Percentiles rank a stretch among this genome's conserved stretches.
Conservation (phyloP, 2,329 filamentous ascomycete species). For the Penicillium hesseltinei region DNA sequence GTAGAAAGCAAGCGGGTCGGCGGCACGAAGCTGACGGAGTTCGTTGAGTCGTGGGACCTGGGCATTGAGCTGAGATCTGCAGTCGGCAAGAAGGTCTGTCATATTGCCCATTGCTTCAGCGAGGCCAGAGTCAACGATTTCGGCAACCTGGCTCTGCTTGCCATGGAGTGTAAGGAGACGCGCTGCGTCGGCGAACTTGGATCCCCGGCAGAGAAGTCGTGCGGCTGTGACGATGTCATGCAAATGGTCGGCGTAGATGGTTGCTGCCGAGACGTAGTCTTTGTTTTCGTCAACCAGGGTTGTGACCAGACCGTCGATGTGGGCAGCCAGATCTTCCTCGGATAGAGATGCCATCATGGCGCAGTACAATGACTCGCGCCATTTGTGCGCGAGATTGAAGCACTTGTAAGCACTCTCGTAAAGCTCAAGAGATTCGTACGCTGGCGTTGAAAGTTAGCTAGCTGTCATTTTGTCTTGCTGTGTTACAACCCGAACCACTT, state of each 20-base stretch:
- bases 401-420: constrained; percentile 73
- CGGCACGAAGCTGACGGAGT: constrained; percentile 73
- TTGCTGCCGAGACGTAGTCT: constrained; percentile 76
- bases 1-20: constrained; percentile 86
- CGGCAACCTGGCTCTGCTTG: constrained; percentile 61
- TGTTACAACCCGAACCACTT: constrained; percentile 13
- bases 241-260: constrained; percentile 79
- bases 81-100: constrained; percentile 91
- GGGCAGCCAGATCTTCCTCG: constrained; percentile 58
- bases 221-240: constrained; percentile 67
- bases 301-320: constrained; percentile 74
- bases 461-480: neutral
- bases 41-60: constrained; percentile 85
- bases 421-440: constrained; percentile 81
- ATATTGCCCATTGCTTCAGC: constrained; percentile 76
- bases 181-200: constrained; percentile 84
- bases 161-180: constrained; percentile 66
- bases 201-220: constrained; percentile 79
- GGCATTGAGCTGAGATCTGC: constrained; percentile 76
- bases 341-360: constrained; percentile 68
- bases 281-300: constrained; percentile 74
- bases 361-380: constrained; percentile 84
- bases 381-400: constrained; percentile 81
- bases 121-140: constrained; percentile 73
- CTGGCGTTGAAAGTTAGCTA: constrained; percentile 32